These are phyloP conservation scores for Cladorrhinum samala DNA, from an alignment of 495 filamentous ascomycete genomes.

Conservation along the genomic window DNA sequence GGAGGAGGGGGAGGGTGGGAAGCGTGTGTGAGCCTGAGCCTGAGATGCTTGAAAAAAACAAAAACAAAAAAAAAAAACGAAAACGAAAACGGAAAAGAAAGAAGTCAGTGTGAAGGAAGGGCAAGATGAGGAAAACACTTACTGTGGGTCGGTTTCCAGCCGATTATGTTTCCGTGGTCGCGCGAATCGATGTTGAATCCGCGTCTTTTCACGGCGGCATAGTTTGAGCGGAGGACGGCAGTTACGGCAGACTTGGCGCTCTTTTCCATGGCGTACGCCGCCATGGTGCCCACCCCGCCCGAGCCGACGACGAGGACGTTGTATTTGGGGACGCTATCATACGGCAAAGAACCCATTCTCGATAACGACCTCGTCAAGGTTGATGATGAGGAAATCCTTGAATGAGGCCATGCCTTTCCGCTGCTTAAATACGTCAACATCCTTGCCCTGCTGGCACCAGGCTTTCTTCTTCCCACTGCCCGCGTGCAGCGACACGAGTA, in stretches of 20 bases:
- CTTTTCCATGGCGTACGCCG: constrained; percentile 31
- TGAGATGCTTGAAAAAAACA: no score
- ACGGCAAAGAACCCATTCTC: constrained; percentile 8
- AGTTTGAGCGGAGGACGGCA: constrained; percentile 35
- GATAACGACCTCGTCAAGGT: neutral
- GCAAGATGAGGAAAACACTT: constrained; percentile 4
- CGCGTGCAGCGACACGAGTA: neutral
- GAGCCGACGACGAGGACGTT: constrained; percentile 35
- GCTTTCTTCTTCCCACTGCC: neutral
- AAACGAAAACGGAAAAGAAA: no score
- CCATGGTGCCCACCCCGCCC: constrained; percentile 37
- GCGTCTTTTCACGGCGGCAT: constrained; percentile 18
- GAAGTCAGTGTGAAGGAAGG: no score
- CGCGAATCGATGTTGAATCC: constrained; percentile 30
- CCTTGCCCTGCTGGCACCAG: neutral
- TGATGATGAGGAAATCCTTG: neutral
- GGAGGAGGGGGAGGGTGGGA: neutral
- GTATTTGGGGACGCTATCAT: constrained; percentile 5
- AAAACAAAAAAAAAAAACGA: no score
- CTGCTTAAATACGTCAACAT: neutral
- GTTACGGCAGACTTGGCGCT: constrained; percentile 25
- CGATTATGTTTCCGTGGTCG: constrained; percentile 27
- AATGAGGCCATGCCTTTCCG: neutral
- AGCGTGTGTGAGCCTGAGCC: no score
- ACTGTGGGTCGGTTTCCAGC: constrained; percentile 25